Base-by-base conservation (phyloP, 176 grass and related monocot genomes). In the Carex pumila region DNA sequence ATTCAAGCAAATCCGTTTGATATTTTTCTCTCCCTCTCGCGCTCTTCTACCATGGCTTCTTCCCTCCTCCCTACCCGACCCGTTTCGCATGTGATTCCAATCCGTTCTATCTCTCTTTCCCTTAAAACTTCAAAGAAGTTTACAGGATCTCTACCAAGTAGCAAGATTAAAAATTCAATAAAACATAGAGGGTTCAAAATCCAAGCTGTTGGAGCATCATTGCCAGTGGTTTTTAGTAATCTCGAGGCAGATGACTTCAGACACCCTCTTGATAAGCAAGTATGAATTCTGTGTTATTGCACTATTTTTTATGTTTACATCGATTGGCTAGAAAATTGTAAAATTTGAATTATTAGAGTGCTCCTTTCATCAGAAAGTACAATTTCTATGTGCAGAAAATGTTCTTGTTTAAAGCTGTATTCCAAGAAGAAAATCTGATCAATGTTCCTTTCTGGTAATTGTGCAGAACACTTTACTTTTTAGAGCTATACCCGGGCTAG, bases 181-280 rank as follows among this genome's bases (percentile, higher is more conserved):
- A 82, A n/a, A 34, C 53, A n/a, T 5, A 82, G 8, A 67, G 67
- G 80, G 37, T 50, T 82, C 39, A 50, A 53, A 82, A 65, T 65
- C 59, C n/a, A 15, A 52, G 75, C 90, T 30, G 58, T 84, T 57
- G 91, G 62, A 7, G 43, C 82, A 79, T 88, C 82, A 68, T 87
- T 10, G 79, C 87, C 81, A 45, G 53, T 83, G 29, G 55, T 62
- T 62, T 54, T 87, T 47, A 86, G 83, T 54, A 85, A 90, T 65
- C 87, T 98, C 73, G 89, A 98, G 37, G 95, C 95, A 10, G 95
- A 98, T 78, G 95, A 94, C 84, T 86, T 98, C 84, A 90, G 90
- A 79, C 95, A 98, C 69, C 95, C 95, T 5, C 95, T 94, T 25
- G 95, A 98, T 86, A 98, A 98, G 86, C 89, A 98, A 84, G 92